phyloP scores from a whole-genome alignment of 1,284 basidiomycete species.

The Hymenochaete sp. region DNA sequence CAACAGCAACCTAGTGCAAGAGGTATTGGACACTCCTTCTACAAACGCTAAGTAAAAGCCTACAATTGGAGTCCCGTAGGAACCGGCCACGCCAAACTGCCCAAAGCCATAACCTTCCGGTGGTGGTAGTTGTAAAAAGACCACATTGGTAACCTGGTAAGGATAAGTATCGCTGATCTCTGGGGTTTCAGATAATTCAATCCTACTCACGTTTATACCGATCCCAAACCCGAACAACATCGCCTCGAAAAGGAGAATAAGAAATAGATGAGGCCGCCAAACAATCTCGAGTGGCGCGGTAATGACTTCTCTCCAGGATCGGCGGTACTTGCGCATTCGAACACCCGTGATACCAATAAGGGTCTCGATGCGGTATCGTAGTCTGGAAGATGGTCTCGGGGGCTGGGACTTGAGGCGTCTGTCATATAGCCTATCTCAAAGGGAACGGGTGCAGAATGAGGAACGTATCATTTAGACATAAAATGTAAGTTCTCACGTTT shows the following conservation, averaged over 20 bases:
- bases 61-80: conserved; percentile 59
- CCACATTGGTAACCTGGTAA: conserved; percentile 54
- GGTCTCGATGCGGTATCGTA: conserved; percentile 51
- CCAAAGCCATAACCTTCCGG: conserved; percentile 54
- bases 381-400: conserved; percentile 32
- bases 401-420: conserved; percentile 49
- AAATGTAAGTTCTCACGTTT: conserved; percentile 22
- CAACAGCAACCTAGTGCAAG: conserved; percentile 42
- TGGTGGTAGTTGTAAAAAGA: conserved; percentile 52
- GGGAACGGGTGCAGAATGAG: neutral
- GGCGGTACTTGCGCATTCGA: conserved; percentile 53
- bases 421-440: conserved; percentile 51
- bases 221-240: conserved; percentile 61
- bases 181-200: neutral
- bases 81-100: conserved; percentile 43
- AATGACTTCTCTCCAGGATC: conserved; percentile 42
- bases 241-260: conserved; percentile 51
- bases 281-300: conserved; percentile 43
- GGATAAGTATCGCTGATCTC: neutral
- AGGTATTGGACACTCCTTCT: neutral
- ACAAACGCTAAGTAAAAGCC: conserved; percentile 13
- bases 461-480: neutral
- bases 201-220: conserved; percentile 54
- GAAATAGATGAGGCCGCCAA: conserved; percentile 57
- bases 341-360: conserved; percentile 58